phyloP scores from a whole-genome alignment of 208 protist genomes.

The Acanthamoeba healyi region DNA sequence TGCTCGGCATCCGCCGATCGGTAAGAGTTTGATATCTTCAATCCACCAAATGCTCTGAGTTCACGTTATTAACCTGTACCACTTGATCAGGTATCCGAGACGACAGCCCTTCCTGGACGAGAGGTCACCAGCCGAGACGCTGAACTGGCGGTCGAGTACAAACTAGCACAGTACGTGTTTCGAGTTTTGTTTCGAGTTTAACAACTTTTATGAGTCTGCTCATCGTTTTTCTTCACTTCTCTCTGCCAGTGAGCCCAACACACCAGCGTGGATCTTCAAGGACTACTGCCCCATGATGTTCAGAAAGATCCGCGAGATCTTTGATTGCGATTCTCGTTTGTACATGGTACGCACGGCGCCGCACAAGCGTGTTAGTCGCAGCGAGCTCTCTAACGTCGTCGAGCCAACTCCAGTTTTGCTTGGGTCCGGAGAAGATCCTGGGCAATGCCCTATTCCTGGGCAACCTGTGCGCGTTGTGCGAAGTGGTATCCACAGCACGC shows the following conservation, averaged over 20 bases:
- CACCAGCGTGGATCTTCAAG: constrained; percentile 50
- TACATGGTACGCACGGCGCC: too few species aligned
- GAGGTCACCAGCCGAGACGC: constrained; percentile 22
- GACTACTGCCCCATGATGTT: constrained; percentile 69
- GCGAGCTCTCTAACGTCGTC: too few species aligned
- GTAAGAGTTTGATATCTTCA: neutral
- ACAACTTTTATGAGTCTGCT: neutral
- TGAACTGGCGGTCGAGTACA: constrained; percentile 55
- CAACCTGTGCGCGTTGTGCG: constrained; percentile 69
- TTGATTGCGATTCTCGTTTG: constrained; percentile 40
- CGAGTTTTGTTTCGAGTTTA: neutral
- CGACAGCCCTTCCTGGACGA: neutral
- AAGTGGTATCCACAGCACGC: constrained; percentile 73
- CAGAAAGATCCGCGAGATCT: constrained; percentile 44
- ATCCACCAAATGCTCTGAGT: too few species aligned
- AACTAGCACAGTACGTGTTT: constrained; percentile 64
- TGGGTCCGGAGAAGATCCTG: constrained; percentile 71
- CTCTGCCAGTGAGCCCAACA: constrained; percentile 21
- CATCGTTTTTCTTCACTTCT: neutral
- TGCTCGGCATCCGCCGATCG: constrained; percentile 68
- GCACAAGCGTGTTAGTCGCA: too few species aligned
- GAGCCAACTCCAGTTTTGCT: constrained; percentile 67
- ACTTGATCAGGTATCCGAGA: constrained; percentile 41
- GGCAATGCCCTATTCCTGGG: constrained; percentile 72
- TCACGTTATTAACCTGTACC: too few species aligned